Percentiles rank a stretch among this genome's conserved stretches.
phyloP scores from a whole-genome alignment of 345 rosid genomes.

The Salix brachista region DNA sequence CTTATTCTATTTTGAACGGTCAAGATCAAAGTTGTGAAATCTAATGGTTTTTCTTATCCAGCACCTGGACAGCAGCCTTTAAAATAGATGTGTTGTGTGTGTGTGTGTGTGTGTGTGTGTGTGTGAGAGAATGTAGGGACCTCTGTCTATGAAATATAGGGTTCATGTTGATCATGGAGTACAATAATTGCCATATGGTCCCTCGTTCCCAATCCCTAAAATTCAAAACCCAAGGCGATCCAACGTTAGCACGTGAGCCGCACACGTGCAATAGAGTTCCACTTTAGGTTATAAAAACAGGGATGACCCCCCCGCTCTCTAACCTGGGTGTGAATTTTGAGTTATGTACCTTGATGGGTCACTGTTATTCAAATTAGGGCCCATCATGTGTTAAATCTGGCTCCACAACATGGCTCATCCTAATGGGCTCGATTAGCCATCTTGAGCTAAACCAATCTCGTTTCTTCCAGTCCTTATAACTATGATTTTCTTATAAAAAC shows the following conservation, averaged over 20 bases:
- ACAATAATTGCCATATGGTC: slow-evolving; percentile 38
- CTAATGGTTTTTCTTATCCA: too few relatives aligned
- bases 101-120: too few relatives aligned
- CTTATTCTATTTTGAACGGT: too few relatives aligned
- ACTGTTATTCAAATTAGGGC: slow-evolving; percentile 9
- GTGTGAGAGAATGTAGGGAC: not conserved
- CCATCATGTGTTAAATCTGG: not conserved
- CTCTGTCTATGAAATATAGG: slow-evolving; percentile 3
- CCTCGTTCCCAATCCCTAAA: slow-evolving; percentile 37
- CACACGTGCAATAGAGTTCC: slow-evolving; percentile 34
- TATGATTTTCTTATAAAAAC: too few relatives aligned
- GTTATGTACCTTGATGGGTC: not conserved
- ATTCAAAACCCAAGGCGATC: slow-evolving; percentile 12
- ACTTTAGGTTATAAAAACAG: slow-evolving; percentile 13
- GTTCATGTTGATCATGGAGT: slow-evolving; percentile 24
- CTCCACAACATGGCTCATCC: not conserved
- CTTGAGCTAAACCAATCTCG: too few relatives aligned
- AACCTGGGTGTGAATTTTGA: not conserved
- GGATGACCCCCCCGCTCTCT: slow-evolving; percentile 4
- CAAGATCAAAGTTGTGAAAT: too few relatives aligned
- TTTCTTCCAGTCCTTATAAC: too few relatives aligned
- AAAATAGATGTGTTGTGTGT: too few relatives aligned
- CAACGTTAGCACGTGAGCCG: slow-evolving; percentile 27
- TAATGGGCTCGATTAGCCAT: not conserved
- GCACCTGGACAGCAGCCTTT: too few relatives aligned